These are phyloP conservation scores for Microbotryomycetes sp. DNA, from an alignment of 1,284 basidiomycete species.

Conservation along the genomic window DNA sequence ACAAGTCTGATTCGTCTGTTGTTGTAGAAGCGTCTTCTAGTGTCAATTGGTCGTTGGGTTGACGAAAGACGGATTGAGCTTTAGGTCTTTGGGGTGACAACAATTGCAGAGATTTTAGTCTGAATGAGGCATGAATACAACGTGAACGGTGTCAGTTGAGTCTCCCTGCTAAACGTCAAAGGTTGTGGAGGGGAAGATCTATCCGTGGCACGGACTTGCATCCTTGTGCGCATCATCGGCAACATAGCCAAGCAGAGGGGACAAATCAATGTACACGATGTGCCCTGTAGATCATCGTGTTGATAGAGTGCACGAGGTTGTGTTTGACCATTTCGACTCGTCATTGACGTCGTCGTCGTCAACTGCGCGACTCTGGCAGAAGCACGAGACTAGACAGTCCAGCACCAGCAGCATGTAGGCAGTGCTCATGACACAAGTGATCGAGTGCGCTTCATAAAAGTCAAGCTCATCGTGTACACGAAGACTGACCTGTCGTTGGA, in stretches of 20 bases:
- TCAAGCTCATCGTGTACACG: background rate
- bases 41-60: background rate
- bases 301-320: background rate
- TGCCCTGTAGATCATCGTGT: background rate
- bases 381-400: background rate
- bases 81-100: background rate
- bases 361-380: background rate
- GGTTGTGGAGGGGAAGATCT: too few species aligned
- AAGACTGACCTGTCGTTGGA: slow-evolving; percentile 7
- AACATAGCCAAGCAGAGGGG: too few species aligned
- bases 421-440: background rate
- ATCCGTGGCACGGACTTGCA: too few species aligned
- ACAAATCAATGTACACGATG: too few species aligned
- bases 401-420: background rate
- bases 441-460: background rate
- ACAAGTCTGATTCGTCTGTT: slow-evolving; percentile 7
- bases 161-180: background rate
- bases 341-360: background rate
- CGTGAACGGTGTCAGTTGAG: background rate
- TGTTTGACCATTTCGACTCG: background rate
- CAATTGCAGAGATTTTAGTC: slow-evolving; percentile 3
- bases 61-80: background rate
- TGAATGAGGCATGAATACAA: background rate
- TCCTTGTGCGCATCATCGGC: too few species aligned
- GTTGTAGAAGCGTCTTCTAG: slow-evolving; percentile 7